phyloP scores from a whole-genome alignment of 2,329 filamentous ascomycete genomes.

The Plectosphaerella plurivora region DNA sequence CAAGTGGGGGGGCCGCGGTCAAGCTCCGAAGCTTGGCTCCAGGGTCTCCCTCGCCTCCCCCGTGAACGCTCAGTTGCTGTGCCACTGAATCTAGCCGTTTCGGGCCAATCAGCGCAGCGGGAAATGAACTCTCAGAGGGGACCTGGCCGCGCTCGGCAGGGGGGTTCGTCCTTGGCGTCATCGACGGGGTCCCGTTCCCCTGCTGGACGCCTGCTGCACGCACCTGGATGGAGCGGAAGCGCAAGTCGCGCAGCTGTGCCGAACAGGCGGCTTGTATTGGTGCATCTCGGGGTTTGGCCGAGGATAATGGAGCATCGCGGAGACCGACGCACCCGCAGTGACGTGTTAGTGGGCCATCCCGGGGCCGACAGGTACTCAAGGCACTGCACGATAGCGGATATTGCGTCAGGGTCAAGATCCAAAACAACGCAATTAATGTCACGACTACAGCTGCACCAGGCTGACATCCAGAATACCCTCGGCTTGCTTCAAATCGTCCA shows the following conservation, averaged over 20 bases:
- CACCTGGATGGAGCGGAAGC: neutral
- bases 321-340: too few species aligned
- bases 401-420: too few species aligned
- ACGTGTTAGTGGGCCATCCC: too few species aligned
- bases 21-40: neutral
- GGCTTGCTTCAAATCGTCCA: conserved; percentile 40
- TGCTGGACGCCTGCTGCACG: neutral
- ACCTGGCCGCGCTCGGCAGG: neutral
- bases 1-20: neutral
- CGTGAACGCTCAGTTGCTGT: neutral
- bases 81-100: neutral
- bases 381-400: too few species aligned
- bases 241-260: too few species aligned
- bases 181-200: neutral
- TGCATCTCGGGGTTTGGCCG: too few species aligned
- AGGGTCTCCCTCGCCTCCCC: neutral
- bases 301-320: too few species aligned
- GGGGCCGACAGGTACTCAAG: too few species aligned
- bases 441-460: conserved; percentile 37
- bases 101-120: neutral
- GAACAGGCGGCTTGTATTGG: too few species aligned
- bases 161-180: neutral
- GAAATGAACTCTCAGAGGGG: neutral
- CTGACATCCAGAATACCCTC: conserved; percentile 54
- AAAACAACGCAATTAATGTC: neutral